Evolutionary conservation across 345 rosid genomes (phyloP).

Genomic region (Camelina hispida): DNA sequence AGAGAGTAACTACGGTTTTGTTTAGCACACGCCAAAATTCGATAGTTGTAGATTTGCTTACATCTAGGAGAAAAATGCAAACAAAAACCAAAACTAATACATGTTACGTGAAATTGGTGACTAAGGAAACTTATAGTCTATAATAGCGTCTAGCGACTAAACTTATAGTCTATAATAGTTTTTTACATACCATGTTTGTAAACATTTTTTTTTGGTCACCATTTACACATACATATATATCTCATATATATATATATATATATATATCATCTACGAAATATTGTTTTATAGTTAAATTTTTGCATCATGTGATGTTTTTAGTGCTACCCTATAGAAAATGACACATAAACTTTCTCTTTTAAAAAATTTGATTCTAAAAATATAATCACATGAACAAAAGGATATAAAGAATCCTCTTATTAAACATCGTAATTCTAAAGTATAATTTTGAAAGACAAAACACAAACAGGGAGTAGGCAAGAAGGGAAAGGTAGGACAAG

Average conservation of each 20-base stretch:
- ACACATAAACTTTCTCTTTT: neutral
- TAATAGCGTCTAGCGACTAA: too few relatives aligned
- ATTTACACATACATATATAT: neutral
- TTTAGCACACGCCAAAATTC: too few relatives aligned
- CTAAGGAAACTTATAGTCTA: neutral
- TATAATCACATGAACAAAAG: neutral
- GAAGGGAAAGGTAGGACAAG: constrained; percentile 36
- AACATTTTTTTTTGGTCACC: neutral
- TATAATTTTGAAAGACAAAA: constrained; percentile 25
- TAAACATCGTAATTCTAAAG: neutral
- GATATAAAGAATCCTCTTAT: neutral
- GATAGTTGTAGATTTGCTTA: neutral
- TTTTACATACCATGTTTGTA: neutral
- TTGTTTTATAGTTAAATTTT: neutral
- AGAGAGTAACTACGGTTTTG: too few relatives aligned
- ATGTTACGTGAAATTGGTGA: neutral
- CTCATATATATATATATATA: too few relatives aligned
- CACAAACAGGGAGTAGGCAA: constrained; percentile 38
- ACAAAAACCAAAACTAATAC: neutral
- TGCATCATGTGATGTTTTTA: neutral
- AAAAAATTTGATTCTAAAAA: neutral
- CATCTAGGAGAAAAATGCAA: neutral
- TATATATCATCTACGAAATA: too few relatives aligned
- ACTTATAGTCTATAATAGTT: neutral
- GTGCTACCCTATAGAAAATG: neutral